Conservation (phyloP, 1,284 basidiomycete genomes). For the Fomitiporia mediterranea region DNA sequence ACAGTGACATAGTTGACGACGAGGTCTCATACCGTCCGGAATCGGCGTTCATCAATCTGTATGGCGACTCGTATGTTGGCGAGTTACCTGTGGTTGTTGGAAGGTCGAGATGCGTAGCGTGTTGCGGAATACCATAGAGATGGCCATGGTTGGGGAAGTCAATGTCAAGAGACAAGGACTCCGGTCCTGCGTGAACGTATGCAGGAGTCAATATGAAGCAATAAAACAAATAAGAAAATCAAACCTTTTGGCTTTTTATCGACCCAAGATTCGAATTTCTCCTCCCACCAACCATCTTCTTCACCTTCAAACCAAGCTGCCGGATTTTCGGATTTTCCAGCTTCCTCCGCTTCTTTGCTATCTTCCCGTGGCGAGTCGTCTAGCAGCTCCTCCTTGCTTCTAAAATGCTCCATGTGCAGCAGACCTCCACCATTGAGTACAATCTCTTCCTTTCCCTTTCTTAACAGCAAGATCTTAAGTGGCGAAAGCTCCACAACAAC, state of each 20-base stretch:
- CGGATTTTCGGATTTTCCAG: constrained; percentile 51
- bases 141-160: constrained; percentile 87
- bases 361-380: constrained; percentile 31
- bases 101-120: constrained; percentile 86
- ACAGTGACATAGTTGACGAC: constrained; percentile 89
- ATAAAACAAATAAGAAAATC: constrained; percentile 14
- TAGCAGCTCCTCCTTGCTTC: constrained; percentile 53
- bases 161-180: constrained; percentile 90
- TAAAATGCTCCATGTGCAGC: constrained; percentile 97
- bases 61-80: constrained; percentile 82
- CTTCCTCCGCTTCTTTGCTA: constrained; percentile 46
- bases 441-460: constrained; percentile 77
- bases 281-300: constrained; percentile 87
- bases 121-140: constrained; percentile 95
- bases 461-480: constrained; percentile 65
- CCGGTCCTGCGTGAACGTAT: constrained; percentile 82
- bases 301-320: constrained; percentile 86
- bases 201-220: not conserved
- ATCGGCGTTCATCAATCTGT: constrained; percentile 93
- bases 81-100: constrained; percentile 76
- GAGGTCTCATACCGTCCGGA: constrained; percentile 98
- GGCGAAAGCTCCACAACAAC: constrained; percentile 71
- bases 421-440: constrained; percentile 88
- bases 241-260: constrained; percentile 96
- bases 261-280: constrained; percentile 80